These are phyloP conservation scores for Ceratocystis destructans DNA, from an alignment of 2,329 filamentous ascomycete species.

Conservation along the genomic window DNA sequence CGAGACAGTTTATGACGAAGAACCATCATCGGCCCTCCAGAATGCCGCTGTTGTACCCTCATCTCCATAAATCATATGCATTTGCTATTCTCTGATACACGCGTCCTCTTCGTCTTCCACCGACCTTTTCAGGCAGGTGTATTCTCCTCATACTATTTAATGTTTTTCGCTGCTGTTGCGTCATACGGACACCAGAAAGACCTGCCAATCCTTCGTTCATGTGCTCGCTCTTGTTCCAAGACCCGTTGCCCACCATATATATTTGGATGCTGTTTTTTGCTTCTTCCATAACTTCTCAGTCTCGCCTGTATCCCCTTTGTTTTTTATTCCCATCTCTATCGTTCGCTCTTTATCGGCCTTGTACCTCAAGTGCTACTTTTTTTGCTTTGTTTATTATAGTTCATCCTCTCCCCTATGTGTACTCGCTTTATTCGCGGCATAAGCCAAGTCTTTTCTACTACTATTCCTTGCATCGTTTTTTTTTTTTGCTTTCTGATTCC, in stretches of 20 bases:
- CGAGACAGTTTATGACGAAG: slow-evolving; percentile 32
- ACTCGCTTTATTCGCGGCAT: background rate
- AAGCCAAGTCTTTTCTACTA: background rate
- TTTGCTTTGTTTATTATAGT: background rate
- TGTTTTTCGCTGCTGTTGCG: background rate
- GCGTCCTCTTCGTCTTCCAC: background rate
- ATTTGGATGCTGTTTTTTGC: background rate
- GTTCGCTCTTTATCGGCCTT: background rate
- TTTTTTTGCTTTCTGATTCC: background rate
- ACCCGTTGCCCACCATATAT: background rate
- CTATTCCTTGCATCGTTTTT: background rate
- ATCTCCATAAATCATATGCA: background rate
- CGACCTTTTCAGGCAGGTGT: background rate
- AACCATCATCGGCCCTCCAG: slow-evolving; percentile 24
- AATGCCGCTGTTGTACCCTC: background rate
- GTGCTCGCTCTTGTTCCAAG: background rate
- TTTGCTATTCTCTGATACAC: background rate
- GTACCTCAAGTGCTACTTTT: background rate
- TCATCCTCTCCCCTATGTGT: background rate
- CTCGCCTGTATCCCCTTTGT: background rate
- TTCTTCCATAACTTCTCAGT: background rate
- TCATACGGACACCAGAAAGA: too few relatives aligned
- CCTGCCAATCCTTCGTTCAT: background rate
- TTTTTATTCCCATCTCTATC: background rate
- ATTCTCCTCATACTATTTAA: background rate